phyloP scores from a whole-genome alignment of 2,329 filamentous ascomycete species.

The Fusarium sarcochroum region DNA sequence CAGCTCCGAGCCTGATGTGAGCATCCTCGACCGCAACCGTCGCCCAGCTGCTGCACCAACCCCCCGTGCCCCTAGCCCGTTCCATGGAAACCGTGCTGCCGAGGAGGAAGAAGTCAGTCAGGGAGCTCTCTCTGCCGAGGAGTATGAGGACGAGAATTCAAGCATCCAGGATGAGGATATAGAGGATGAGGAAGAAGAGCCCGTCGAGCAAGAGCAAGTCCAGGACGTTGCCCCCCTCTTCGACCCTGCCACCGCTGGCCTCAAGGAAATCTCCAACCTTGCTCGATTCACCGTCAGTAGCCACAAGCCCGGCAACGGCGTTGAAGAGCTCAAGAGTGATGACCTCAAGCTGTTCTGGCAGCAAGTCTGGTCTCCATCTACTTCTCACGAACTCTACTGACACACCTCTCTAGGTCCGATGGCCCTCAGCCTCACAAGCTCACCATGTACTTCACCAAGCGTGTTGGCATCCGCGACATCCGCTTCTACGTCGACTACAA shows the following conservation, averaged over 20 bases:
- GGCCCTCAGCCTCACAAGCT: constrained; percentile 86
- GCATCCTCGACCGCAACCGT: constrained; percentile 52
- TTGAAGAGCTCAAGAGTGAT: constrained; percentile 81
- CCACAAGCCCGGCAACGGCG: constrained; percentile 84
- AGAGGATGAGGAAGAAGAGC: constrained; percentile 42
- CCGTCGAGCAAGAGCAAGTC: constrained; percentile 46
- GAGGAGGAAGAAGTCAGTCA: constrained; percentile 35
- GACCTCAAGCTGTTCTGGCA: constrained; percentile 85
- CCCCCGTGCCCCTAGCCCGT: constrained; percentile 51
- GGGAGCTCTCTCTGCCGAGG: constrained; percentile 49
- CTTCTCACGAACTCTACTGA: not conserved
- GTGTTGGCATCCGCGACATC: constrained; percentile 82
- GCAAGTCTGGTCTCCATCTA: constrained; percentile 59
- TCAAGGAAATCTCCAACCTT: constrained; percentile 88
- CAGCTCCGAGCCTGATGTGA: constrained; percentile 56
- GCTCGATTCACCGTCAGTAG: constrained; percentile 87
- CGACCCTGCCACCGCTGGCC: constrained; percentile 65
- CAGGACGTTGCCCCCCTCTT: constrained; percentile 60
- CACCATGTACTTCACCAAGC: constrained; percentile 88
- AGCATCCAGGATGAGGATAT: constrained; percentile 54
- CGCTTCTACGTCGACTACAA: constrained; percentile 92
- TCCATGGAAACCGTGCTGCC: constrained; percentile 45
- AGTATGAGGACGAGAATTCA: constrained; percentile 52
- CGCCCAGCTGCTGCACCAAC: constrained; percentile 38
- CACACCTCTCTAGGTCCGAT: constrained; percentile 71